Conservation (phyloP, 192 early-diverging fungal species). For the Backusella luteola region DNA sequence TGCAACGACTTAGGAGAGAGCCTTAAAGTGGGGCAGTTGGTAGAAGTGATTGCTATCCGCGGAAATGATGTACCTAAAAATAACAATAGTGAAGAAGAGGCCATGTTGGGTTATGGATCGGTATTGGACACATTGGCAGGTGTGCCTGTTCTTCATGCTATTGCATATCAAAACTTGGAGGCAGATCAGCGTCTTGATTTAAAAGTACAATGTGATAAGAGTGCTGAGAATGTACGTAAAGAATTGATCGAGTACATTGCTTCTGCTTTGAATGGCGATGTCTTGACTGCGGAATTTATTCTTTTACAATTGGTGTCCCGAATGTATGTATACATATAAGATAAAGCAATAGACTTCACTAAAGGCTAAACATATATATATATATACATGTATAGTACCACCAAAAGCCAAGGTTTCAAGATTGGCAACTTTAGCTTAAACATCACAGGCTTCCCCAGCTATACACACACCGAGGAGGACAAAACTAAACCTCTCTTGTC, state of each 20-base stretch:
- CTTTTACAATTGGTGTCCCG: constrained; percentile 67
- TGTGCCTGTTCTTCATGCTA: constrained; percentile 52
- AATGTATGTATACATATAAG: constrained; percentile 41
- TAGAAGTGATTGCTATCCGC: constrained; percentile 69
- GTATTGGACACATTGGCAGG: not conserved
- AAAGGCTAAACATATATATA: not conserved
- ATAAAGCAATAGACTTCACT: not conserved
- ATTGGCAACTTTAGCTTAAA: constrained; percentile 73
- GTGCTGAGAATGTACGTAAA: constrained; percentile 30
- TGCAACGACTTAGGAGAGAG: constrained; percentile 28
- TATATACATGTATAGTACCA: constrained; percentile 29
- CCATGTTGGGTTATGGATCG: not conserved
- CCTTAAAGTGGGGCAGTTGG: constrained; percentile 53
- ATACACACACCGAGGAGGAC: not conserved
- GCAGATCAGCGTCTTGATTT: not conserved
- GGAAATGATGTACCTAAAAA: constrained; percentile 15
- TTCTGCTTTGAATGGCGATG: constrained; percentile 57
- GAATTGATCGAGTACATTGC: constrained; percentile 57
- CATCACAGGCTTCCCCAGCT: constrained; percentile 49
- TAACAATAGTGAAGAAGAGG: not conserved
- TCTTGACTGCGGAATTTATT: constrained; percentile 65
- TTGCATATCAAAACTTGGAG: constrained; percentile 40
- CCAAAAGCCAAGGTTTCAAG: constrained; percentile 43
- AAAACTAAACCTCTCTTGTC: not conserved
- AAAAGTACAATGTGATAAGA: not conserved